Evolutionary conservation across 495 filamentous ascomycete species (phyloP).

Genomic region (Pseudomonodictys pantanalensis): DNA sequence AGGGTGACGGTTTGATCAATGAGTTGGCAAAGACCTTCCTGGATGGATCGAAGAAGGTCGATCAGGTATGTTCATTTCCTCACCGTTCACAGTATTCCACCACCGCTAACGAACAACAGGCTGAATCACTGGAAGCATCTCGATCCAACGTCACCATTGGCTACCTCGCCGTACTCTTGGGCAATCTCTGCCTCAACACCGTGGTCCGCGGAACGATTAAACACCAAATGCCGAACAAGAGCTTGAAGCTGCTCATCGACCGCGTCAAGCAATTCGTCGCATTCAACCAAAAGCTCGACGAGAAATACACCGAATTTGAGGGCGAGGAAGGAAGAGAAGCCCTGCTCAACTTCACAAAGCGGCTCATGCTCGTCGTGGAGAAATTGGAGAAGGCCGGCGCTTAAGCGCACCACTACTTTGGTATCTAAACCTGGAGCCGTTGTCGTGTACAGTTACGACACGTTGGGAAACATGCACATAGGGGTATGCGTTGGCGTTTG

Average conservation of each 20-base stretch:
- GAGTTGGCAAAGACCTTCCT: conserved; percentile 51
- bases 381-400: conserved; percentile 38
- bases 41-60: conserved; percentile 49
- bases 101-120: conserved; percentile 55
- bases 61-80: conserved; percentile 45
- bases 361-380: conserved; percentile 57
- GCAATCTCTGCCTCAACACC: conserved; percentile 69
- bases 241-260: conserved; percentile 63
- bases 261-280: conserved; percentile 81
- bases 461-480: too few species aligned
- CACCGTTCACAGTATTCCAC: not conserved
- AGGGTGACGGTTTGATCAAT: conserved; percentile 39
- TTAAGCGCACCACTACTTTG: not conserved
- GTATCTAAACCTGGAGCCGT: too few species aligned
- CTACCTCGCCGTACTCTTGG: conserved; percentile 82
- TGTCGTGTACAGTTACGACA: too few species aligned
- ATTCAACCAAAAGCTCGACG: conserved; percentile 72
- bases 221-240: conserved; percentile 54
- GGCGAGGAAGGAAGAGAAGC: conserved; percentile 50
- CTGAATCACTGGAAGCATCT: conserved; percentile 78
- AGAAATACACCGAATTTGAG: conserved; percentile 38
- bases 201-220: conserved; percentile 48
- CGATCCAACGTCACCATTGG: conserved; percentile 85
- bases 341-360: conserved; percentile 54
- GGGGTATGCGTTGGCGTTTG: not conserved